phyloP scores from a whole-genome alignment of 345 rosid genomes.

The Eucalyptus grandis region DNA sequence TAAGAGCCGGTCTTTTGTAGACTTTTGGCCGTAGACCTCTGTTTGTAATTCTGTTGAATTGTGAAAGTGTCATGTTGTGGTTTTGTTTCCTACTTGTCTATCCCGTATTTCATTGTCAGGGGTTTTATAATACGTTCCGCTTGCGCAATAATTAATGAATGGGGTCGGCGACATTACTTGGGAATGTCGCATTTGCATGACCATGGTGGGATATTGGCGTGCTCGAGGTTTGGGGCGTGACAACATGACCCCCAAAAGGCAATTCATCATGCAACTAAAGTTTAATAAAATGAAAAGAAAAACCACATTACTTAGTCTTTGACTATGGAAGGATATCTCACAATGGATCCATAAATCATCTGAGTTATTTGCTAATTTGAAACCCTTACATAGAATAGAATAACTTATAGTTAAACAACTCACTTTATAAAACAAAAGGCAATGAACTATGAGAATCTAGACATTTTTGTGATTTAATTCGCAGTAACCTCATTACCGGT shows the following conservation, averaged over 20 bases:
- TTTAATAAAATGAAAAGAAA: not conserved
- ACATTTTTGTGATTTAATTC: not conserved
- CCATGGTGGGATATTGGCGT: no score
- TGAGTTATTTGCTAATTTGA: not conserved
- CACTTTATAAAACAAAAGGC: not conserved
- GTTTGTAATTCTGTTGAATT: no score
- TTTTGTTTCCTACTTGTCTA: no score
- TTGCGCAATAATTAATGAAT: no score
- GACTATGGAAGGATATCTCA: not conserved
- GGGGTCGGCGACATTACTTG: no score
- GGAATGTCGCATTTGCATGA: no score
- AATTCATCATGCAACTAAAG: not conserved
- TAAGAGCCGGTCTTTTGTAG: no score
- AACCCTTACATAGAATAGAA: not conserved
- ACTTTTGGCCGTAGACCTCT: no score
- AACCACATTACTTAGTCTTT: not conserved
- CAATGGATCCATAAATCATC: not conserved
- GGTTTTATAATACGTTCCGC: no score
- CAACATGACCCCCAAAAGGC: not conserved
- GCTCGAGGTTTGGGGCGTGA: no score
- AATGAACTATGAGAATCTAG: not conserved
- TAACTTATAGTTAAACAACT: not conserved
- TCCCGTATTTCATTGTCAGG: no score
- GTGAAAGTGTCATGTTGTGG: no score
- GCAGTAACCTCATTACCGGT: accelerated